Evolutionary conservation across 257 asterid species (phyloP), one percentile per base, ranked within the genome.

Genomic region (Solanum piurae): DNA sequence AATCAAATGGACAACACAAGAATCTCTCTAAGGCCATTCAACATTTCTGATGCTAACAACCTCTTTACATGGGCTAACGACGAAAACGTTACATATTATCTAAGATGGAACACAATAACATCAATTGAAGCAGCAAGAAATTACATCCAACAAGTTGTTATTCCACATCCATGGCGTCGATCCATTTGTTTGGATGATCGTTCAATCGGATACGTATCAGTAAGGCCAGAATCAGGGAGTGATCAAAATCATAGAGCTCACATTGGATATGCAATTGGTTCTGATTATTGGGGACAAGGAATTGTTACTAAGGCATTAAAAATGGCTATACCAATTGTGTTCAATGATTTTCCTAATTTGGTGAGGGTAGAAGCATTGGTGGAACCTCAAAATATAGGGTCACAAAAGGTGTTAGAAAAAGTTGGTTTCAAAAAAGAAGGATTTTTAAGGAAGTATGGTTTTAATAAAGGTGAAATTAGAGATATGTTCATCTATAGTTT

Each of bases 321-420:
- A 82, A 89, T 90, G 87, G 94, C 93, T 1, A 79, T 93, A 64
- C 92, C 94, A 83, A 13, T 72, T 79, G 95, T 89, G 86, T 90
- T 94, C 27, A 88, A 88, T 79, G 89, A 91, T 86, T 90, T 94
- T 21, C 92, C 95, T 0, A 86, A 34, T 40, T 71, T 93, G 83
- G 92, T 92, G 37, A 94, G 98, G 93, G 27, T 95, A 87, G 95
- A 94, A 89, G 98, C 96, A 14, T 66, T 94, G 88, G 98, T 94
- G 58, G 98, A 94, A 85, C 94, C 91, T 88, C 94, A 92, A 88
- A 94, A 95, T 83, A 55, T 66, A 46, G 96, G 95, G 87, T 95
- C 97, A 34, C 95, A 90, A 69, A 92, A 89, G 90, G 95, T 93
- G 83, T 83, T 95, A 23, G 97, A 93, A 46, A 94, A 94, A 69